These are phyloP conservation scores for Ophiostoma populinum DNA, from an alignment of 2,329 filamentous ascomycete species.

Conservation along the genomic window DNA sequence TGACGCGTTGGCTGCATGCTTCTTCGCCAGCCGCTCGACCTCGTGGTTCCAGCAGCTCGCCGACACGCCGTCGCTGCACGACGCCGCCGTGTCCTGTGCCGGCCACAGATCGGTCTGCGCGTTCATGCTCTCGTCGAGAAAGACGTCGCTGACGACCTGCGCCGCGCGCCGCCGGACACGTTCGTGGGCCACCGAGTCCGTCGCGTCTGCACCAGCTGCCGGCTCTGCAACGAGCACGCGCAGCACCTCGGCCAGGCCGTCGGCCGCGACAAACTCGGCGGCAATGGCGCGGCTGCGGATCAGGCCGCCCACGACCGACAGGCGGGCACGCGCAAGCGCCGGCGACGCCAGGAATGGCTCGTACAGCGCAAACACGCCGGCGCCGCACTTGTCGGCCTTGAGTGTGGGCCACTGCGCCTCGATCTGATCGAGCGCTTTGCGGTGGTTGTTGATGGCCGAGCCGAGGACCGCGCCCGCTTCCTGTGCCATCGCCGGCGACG, in stretches of 20 bases:
- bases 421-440: conserved; percentile 36
- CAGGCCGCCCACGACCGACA: conserved; percentile 37
- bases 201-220: conserved; percentile 20
- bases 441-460: conserved; percentile 47
- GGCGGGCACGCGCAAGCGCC: conserved; percentile 20
- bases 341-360: conserved; percentile 4
- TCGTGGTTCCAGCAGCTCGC: conserved; percentile 40
- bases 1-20: conserved; percentile 20
- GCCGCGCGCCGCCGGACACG: conserved; percentile 35
- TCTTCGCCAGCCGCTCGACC: conserved; percentile 22
- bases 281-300: conserved; percentile 36
- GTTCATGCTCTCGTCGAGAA: conserved; percentile 48
- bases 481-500: conserved; percentile 23
- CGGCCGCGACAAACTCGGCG: conserved; percentile 33
- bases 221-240: conserved; percentile 26
- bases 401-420: conserved; percentile 28
- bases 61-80: conserved; percentile 11
- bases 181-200: conserved; percentile 28
- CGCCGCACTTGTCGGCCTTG: conserved; percentile 16
- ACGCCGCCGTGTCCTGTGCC: conserved; percentile 4
- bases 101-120: conserved; percentile 41
- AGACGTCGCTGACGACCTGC: conserved; percentile 44
- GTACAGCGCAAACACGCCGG: conserved; percentile 7
- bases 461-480: conserved; percentile 40
- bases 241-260: conserved; percentile 37